Conservation (phyloP, 2,329 filamentous ascomycete species). For the Chalaropsis thielavioides region DNA sequence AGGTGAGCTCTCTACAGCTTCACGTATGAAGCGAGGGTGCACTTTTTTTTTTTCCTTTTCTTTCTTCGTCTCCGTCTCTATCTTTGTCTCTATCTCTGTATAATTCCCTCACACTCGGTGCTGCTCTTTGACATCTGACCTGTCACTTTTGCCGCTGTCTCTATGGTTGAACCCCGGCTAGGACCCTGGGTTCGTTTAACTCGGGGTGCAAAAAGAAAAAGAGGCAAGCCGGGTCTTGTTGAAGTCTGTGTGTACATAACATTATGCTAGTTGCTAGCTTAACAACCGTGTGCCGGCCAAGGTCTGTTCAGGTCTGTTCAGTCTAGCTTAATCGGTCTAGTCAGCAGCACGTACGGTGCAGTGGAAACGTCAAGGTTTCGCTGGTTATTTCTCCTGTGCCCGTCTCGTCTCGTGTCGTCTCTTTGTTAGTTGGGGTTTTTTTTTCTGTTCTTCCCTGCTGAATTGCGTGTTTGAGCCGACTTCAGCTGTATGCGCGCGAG, state of each 20-base stretch:
- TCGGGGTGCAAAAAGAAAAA: neutral
- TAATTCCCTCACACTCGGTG: neutral
- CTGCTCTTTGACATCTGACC: conserved; percentile 1
- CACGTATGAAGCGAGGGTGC: neutral
- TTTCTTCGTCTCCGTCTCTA: neutral
- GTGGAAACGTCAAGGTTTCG: neutral
- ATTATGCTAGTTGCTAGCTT: neutral
- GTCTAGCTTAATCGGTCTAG: neutral
- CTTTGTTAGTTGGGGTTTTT: neutral
- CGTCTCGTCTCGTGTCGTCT: neutral
- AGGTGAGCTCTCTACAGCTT: neutral
- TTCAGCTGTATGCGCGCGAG: neutral
- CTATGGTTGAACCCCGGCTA: neutral
- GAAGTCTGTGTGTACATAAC: neutral
- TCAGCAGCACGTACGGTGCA: neutral
- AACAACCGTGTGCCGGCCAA: neutral
- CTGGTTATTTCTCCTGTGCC: too few relatives aligned
- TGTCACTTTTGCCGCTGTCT: neutral
- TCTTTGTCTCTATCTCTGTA: neutral
- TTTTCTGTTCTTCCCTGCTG: neutral
- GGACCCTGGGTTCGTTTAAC: neutral
- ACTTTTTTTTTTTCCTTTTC: neutral
- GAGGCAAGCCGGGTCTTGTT: neutral
- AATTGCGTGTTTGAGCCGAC: neutral
- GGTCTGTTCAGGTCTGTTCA: too few relatives aligned